A percentile compares a stretch with the other conserved stretches of the same genome.
phyloP scores from a whole-genome alignment of 2,329 filamentous ascomycete genomes.

The Hypoxylon sp. region DNA sequence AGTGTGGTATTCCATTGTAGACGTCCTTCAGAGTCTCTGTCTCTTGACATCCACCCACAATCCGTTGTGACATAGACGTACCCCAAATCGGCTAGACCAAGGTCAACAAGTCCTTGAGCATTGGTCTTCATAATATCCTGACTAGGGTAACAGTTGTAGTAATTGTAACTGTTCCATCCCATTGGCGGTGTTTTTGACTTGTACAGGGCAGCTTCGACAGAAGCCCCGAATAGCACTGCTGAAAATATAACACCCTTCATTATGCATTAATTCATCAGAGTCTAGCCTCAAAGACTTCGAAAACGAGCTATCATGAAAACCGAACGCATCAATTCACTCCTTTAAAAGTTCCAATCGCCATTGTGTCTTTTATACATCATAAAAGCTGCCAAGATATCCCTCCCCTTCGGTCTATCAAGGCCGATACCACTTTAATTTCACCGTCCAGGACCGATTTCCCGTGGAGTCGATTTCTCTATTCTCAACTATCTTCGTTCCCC shows the following conservation, averaged over 20 bases:
- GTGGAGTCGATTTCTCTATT: constrained; percentile 24
- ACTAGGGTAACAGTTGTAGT: constrained; percentile 65
- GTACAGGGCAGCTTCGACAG: constrained; percentile 43
- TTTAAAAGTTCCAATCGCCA: background rate
- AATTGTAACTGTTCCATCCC: constrained; percentile 74
- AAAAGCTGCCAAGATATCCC: constrained; percentile 8
- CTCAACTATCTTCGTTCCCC: constrained; percentile 13
- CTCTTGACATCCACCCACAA: constrained; percentile 68
- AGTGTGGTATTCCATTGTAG: constrained; percentile 65
- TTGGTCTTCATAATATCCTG: constrained; percentile 66
- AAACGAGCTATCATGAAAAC: background rate
- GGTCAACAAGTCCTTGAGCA: constrained; percentile 67
- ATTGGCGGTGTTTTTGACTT: constrained; percentile 58
- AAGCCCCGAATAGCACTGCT: constrained; percentile 29
- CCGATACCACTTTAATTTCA: constrained; percentile 18
- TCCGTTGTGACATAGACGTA: constrained; percentile 71
- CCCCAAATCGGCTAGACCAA: constrained; percentile 66
- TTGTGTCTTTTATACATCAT: constrained; percentile 23
- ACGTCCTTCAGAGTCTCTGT: constrained; percentile 60
- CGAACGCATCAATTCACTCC: constrained; percentile 1
- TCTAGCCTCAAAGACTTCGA: background rate
- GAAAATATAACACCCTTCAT: constrained; percentile 21
- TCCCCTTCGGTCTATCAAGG: constrained; percentile 17
- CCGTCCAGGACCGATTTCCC: constrained; percentile 11
- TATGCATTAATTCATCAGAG: constrained; percentile 1